Evolutionary conservation across 2,329 filamentous ascomycete genomes (phyloP).

Genomic region (Epichloe glyceriae): DNA sequence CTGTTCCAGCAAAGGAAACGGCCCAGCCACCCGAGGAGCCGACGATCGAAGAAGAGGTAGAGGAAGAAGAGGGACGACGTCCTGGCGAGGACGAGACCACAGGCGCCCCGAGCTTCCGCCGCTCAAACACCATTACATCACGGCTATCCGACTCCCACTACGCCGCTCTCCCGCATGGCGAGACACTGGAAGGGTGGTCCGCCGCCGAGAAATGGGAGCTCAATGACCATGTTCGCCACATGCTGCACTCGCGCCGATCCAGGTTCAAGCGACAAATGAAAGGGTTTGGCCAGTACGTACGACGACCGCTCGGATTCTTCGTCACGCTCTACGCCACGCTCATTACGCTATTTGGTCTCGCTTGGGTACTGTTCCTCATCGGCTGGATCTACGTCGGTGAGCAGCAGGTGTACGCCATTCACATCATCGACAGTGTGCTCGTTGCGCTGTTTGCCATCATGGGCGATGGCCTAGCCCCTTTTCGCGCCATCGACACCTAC

Average conservation of each 20-base stretch:
- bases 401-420: slow-evolving; percentile 54
- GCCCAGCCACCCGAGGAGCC: slow-evolving; percentile 8
- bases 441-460: slow-evolving; percentile 60
- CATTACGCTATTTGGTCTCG: slow-evolving; percentile 73
- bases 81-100: slow-evolving; percentile 11
- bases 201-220: slow-evolving; percentile 61
- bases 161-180: slow-evolving; percentile 66
- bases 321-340: slow-evolving; percentile 73
- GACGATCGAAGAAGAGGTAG: slow-evolving; percentile 2
- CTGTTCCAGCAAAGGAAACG: neutral
- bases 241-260: slow-evolving; percentile 69
- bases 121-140: slow-evolving; percentile 50
- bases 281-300: slow-evolving; percentile 70
- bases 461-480: slow-evolving; percentile 59
- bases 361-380: slow-evolving; percentile 86
- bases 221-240: slow-evolving; percentile 78
- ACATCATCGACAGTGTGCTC: slow-evolving; percentile 58
- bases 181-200: slow-evolving; percentile 60
- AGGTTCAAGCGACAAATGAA: slow-evolving; percentile 69
- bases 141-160: slow-evolving; percentile 58
- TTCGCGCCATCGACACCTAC: slow-evolving; percentile 70
- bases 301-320: slow-evolving; percentile 64
- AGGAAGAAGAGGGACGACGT: neutral
- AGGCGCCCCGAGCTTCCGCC: slow-evolving; percentile 16
- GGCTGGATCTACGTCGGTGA: slow-evolving; percentile 77